A percentile compares a stretch with the other conserved stretches of the same genome.
These are phyloP conservation scores for Aspergillus fumigatus DNA, from an alignment of 2,329 filamentous ascomycete species.

Conservation along the genomic window DNA sequence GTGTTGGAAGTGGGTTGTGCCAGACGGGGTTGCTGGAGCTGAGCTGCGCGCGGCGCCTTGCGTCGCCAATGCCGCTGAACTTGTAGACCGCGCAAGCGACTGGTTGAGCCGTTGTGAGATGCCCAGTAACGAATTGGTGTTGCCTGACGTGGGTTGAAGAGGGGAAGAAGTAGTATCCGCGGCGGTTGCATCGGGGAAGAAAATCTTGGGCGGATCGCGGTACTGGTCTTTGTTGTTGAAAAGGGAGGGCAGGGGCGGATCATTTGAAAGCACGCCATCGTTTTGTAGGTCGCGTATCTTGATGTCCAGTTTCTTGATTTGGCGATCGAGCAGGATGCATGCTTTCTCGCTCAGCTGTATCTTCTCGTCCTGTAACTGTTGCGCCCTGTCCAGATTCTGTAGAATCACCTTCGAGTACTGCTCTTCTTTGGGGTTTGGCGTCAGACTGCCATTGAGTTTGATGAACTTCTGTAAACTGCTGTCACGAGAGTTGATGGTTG, in stretches of 20 bases:
- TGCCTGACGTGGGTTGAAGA: conserved; percentile 53
- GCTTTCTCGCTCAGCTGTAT: conserved; percentile 58
- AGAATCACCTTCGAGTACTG: conserved; percentile 54
- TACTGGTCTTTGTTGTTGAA: conserved; percentile 46
- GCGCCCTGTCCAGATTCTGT: conserved; percentile 54
- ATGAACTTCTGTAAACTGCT: conserved; percentile 62
- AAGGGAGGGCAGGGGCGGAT: conserved; percentile 57
- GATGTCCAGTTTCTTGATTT: conserved; percentile 59
- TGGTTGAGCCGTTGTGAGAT: conserved; percentile 49
- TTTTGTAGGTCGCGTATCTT: conserved; percentile 57
- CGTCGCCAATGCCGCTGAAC: conserved; percentile 38
- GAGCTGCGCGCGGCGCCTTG: conserved; percentile 38
- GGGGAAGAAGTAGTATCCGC: conserved; percentile 45
- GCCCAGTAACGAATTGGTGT: conserved; percentile 49
- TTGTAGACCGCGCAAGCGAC: conserved; percentile 21
- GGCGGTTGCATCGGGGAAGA: conserved; percentile 44
- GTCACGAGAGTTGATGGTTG: conserved; percentile 56
- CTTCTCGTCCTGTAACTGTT: conserved; percentile 60
- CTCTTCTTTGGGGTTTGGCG: conserved; percentile 61
- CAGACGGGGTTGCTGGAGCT: conserved; percentile 42
- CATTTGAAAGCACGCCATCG: conserved; percentile 56
- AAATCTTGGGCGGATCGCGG: conserved; percentile 44
- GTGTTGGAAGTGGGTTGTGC: conserved; percentile 40
- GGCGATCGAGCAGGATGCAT: conserved; percentile 55
- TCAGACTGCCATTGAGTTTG: conserved; percentile 57